A percentile compares a stretch with the other conserved stretches of the same genome.
phyloP scores from a whole-genome alignment of 2,329 filamentous ascomycete species.

The Colletotrichum sp. region DNA sequence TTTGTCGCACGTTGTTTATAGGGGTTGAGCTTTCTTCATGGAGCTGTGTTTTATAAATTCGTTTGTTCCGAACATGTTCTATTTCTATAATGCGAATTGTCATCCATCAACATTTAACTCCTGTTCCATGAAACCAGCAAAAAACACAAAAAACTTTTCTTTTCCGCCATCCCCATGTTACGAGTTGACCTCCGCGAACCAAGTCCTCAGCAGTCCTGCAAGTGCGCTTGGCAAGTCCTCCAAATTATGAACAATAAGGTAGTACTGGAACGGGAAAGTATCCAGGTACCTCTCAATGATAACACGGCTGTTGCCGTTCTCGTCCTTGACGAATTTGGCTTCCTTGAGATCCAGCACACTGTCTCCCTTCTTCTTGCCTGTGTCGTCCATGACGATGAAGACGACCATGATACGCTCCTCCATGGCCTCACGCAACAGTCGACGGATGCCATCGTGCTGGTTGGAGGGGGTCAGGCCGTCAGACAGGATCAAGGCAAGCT shows the following conservation, averaged over 20 bases:
- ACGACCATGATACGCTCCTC: slow-evolving; percentile 98
- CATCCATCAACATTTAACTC: neutral
- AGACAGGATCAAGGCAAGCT: slow-evolving; percentile 89
- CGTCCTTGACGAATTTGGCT: slow-evolving; percentile 78
- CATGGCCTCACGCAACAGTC: slow-evolving; percentile 84
- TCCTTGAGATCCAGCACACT: slow-evolving; percentile 89
- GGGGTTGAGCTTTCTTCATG: neutral
- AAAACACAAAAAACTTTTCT: neutral
- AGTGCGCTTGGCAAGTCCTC: slow-evolving; percentile 89
- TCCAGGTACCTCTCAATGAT: slow-evolving; percentile 92
- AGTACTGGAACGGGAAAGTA: slow-evolving; percentile 96
- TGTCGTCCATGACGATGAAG: slow-evolving; percentile 91
- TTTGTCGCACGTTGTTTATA: neutral
- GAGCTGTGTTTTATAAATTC: neutral
- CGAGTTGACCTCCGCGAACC: slow-evolving; percentile 80
- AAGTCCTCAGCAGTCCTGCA: slow-evolving; percentile 87
- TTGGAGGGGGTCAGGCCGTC: slow-evolving; percentile 87
- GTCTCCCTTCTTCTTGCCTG: slow-evolving; percentile 49
- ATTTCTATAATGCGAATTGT: neutral
- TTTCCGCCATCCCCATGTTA: slow-evolving; percentile 18
- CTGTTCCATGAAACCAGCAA: neutral
- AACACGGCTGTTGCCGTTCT: slow-evolving; percentile 66
- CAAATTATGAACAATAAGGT: slow-evolving; percentile 91
- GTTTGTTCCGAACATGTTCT: neutral
- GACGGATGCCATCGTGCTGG: slow-evolving; percentile 81